Percentiles rank a stretch among this genome's conserved stretches.
Evolutionary conservation across 495 filamentous ascomycete genomes (phyloP).

Genomic region (Sabuloglossum arenarium): DNA sequence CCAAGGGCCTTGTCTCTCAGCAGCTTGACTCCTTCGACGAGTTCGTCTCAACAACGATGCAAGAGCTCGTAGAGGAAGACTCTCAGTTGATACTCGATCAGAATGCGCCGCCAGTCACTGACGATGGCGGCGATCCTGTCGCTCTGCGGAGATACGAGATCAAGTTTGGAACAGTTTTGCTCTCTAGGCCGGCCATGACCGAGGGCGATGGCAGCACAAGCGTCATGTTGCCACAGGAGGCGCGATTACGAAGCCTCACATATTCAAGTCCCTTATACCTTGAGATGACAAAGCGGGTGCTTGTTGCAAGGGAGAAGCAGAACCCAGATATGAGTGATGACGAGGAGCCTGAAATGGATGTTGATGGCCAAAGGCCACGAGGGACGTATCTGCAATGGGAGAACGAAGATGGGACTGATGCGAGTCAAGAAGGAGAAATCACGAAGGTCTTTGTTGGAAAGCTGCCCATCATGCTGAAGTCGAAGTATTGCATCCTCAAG

Average conservation of each 20-base stretch:
- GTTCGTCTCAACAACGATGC: conserved; percentile 79
- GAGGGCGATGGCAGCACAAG: conserved; percentile 77
- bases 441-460: conserved; percentile 72
- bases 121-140: conserved; percentile 43
- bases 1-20: conserved; percentile 88
- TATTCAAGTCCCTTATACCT: conserved; percentile 84
- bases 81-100: conserved; percentile 75
- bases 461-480: conserved; percentile 94
- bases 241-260: conserved; percentile 81
- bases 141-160: conserved; percentile 80
- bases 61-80: conserved; percentile 79
- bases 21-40: conserved; percentile 98
- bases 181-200: conserved; percentile 69
- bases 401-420: conserved; percentile 19
- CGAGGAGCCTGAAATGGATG: conserved; percentile 24
- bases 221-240: conserved; percentile 74
- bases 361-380: conserved; percentile 19
- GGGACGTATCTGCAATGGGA: conserved; percentile 30
- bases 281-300: conserved; percentile 57
- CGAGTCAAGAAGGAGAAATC: conserved; percentile 1
- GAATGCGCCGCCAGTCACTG: conserved; percentile 46
- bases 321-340: conserved; percentile 21
- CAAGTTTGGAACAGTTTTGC: conserved; percentile 66
- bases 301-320: conserved; percentile 52
- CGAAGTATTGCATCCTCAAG: conserved; percentile 73